Evolutionary conservation across 1,284 basidiomycete genomes (phyloP).

Genomic region (Inonotus obliquus): DNA sequence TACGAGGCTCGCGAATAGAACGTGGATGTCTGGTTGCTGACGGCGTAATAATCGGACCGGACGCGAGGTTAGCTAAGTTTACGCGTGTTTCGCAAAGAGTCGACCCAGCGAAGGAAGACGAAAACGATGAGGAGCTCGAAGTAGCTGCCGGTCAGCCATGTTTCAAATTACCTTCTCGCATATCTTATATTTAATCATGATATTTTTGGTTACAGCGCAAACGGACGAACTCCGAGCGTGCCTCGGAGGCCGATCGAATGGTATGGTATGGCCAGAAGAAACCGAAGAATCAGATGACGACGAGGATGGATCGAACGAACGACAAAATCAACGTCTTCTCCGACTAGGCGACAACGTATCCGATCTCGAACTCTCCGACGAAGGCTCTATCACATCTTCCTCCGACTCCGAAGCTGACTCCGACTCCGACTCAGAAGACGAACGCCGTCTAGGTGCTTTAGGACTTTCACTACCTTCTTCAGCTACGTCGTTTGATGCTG

Average conservation of each 20-base stretch:
- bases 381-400: constrained; percentile 44
- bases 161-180: constrained; percentile 1
- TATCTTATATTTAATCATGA: not conserved
- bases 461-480: constrained; percentile 35
- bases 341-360: constrained; percentile 60
- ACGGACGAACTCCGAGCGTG: constrained; percentile 39
- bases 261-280: constrained; percentile 61
- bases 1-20: constrained; percentile 57
- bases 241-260: constrained; percentile 61
- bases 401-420: constrained; percentile 30
- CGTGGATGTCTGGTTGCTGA: constrained; percentile 78
- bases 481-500: constrained; percentile 31
- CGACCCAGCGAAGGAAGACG: constrained; percentile 28
- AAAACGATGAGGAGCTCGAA: constrained; percentile 44
- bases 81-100: constrained; percentile 59
- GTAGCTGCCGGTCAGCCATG: constrained; percentile 51
- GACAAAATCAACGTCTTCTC: constrained; percentile 63
- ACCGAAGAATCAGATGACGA: constrained; percentile 45
- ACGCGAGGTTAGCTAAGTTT: constrained; percentile 66
- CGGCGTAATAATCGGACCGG: constrained; percentile 72
- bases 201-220: constrained; percentile 28
- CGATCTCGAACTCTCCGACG: constrained; percentile 56
- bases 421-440: constrained; percentile 27
- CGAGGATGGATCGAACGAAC: constrained; percentile 57
- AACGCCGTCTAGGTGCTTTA: constrained; percentile 27